These are phyloP conservation scores for Scheffersomyces lignosus DNA, from an alignment of 805 yeast species.

Conservation along the genomic window DNA sequence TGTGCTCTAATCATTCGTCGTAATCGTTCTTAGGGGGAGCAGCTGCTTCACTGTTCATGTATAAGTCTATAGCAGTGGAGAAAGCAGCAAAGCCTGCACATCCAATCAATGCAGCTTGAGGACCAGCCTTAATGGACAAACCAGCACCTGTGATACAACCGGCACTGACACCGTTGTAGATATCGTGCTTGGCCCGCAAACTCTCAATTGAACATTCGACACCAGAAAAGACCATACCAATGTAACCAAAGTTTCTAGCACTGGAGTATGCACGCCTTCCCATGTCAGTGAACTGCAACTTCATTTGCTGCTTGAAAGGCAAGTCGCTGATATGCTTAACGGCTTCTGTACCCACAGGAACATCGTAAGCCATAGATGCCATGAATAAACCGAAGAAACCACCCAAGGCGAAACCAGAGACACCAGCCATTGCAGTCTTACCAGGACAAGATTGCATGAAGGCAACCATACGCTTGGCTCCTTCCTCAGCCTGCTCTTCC, in stretches of 20 bases:
- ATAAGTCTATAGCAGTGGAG: constrained; percentile 83
- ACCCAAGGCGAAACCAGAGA: constrained; percentile 90
- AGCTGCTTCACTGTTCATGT: constrained; percentile 79
- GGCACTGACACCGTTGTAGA: constrained; percentile 87
- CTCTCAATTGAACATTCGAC: constrained; percentile 90
- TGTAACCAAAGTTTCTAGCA: constrained; percentile 92
- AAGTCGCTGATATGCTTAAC: constrained; percentile 69
- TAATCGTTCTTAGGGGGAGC: constrained; percentile 88
- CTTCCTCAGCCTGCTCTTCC: constrained; percentile 90
- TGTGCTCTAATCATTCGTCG: constrained; percentile 53
- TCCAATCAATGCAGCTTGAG: constrained; percentile 86
- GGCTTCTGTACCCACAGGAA: constrained; percentile 62
- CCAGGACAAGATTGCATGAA: constrained; percentile 95
- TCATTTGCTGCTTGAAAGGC: constrained; percentile 92
- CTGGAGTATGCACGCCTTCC: constrained; percentile 81
- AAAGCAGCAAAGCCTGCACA: constrained; percentile 98
- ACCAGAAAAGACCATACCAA: constrained; percentile 89
- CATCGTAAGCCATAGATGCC: constrained; percentile 87
- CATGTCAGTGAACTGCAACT: constrained; percentile 88
- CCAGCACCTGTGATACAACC: constrained; percentile 98
- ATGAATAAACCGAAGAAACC: constrained; percentile 94
- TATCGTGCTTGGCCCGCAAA: constrained; percentile 83
- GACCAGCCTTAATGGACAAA: constrained; percentile 87
- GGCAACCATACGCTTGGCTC: constrained; percentile 79
- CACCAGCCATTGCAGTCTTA: constrained; percentile 87